A percentile compares a stretch with the other conserved stretches of the same genome.
Conservation (phyloP, 2,329 filamentous ascomycete genomes). For the Apiospora sp. region DNA sequence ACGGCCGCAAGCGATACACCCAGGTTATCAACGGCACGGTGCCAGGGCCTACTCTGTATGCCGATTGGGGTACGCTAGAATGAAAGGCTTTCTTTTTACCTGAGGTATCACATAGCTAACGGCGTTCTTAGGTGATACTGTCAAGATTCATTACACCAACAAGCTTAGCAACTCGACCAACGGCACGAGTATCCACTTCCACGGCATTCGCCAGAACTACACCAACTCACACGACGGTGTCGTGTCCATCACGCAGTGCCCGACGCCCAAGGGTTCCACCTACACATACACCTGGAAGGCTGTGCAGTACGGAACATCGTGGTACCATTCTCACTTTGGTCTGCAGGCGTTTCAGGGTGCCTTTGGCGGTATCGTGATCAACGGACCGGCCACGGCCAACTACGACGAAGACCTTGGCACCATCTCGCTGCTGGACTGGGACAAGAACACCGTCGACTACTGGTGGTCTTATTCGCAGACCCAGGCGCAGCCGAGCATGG, state of each 20-base stretch:
- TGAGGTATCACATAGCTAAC: neutral
- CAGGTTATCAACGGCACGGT: constrained; percentile 51
- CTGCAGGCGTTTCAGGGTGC: constrained; percentile 61
- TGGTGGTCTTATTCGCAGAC: constrained; percentile 42
- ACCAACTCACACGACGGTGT: constrained; percentile 66
- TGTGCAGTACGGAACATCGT: constrained; percentile 61
- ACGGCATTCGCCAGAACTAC: constrained; percentile 66
- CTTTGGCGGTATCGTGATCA: constrained; percentile 66
- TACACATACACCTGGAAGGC: constrained; percentile 66
- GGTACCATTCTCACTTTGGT: constrained; percentile 69
- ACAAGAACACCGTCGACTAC: constrained; percentile 51
- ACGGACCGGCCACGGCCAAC: constrained; percentile 64
- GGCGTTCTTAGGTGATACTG: neutral
- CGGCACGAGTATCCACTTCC: constrained; percentile 69
- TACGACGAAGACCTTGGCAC: constrained; percentile 71
- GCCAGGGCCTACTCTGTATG: constrained; percentile 45
- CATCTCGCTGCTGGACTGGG: constrained; percentile 67
- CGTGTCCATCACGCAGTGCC: constrained; percentile 56
- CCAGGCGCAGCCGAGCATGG: constrained; percentile 45
- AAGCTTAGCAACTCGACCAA: constrained; percentile 51
- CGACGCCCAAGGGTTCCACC: constrained; percentile 57
- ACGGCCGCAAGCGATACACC: constrained; percentile 41
- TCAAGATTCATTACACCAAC: constrained; percentile 63
- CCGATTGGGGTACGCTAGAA: constrained; percentile 53
- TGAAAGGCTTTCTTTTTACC: rapidly evolving